Evolutionary conservation across 352 stramenopile genomes (phyloP).

Genomic region (Phytophthora podocarpi): DNA sequence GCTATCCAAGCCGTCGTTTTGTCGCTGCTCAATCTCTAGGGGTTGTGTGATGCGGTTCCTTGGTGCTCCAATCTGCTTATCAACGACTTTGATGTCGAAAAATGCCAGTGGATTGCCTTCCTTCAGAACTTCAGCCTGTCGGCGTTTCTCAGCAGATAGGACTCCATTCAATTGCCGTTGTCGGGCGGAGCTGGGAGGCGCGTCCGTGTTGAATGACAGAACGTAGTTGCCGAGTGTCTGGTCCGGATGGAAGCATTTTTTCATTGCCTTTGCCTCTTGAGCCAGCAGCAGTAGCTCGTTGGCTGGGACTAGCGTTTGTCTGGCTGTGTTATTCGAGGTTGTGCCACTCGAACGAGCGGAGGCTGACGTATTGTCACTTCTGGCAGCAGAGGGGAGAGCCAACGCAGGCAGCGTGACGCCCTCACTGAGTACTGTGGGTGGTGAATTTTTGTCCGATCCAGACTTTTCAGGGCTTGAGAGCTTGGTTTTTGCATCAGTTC

Average conservation of each 20-base stretch:
- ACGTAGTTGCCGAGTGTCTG: slow-evolving; percentile 57
- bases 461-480: not conserved
- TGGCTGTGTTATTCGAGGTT: not conserved
- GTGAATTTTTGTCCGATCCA: not conserved
- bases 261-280: slow-evolving; percentile 18
- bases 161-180: slow-evolving; percentile 36
- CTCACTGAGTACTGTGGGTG: not conserved
- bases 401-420: not conserved
- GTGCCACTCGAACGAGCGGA: not conserved
- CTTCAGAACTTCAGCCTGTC: slow-evolving; percentile 45
- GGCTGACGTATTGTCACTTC: not conserved
- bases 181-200: slow-evolving; percentile 40
- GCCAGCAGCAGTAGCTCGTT: slow-evolving; percentile 66
- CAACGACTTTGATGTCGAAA: slow-evolving; percentile 46
- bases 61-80: slow-evolving; percentile 22
- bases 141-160: slow-evolving; percentile 38
- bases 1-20: not conserved
- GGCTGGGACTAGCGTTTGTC: slow-evolving; percentile 43
- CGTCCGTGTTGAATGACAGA: slow-evolving; percentile 56
- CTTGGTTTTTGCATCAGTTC: not conserved
- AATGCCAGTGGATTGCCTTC: slow-evolving; percentile 71
- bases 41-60: slow-evolving; percentile 14
- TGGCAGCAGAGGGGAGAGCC: not conserved
- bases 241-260: slow-evolving; percentile 23
- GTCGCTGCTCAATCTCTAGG: not conserved